Evolutionary conservation across 2,329 filamentous ascomycete species (phyloP).

Genomic region (Ceratocystis colombiana): DNA sequence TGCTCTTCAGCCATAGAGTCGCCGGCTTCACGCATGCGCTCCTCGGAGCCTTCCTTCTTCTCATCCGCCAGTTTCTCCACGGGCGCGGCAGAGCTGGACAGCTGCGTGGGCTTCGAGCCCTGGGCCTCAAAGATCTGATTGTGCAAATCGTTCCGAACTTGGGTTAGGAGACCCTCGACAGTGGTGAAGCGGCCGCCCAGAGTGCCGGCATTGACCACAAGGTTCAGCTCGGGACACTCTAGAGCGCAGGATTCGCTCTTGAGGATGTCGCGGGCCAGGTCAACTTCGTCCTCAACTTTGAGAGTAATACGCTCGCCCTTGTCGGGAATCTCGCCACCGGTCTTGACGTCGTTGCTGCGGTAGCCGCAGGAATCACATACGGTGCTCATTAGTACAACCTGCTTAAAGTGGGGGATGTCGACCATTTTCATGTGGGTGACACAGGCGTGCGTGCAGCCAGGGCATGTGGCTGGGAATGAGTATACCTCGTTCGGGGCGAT

Average conservation of each 20-base stretch:
- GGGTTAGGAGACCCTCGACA: constrained; percentile 82
- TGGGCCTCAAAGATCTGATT: constrained; percentile 74
- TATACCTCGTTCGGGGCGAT: constrained; percentile 89
- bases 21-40: constrained; percentile 45
- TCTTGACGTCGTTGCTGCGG: constrained; percentile 94
- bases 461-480: constrained; percentile 82
- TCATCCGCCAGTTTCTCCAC: neutral
- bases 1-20: constrained; percentile 63
- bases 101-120: constrained; percentile 20
- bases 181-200: constrained; percentile 95
- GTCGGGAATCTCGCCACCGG: constrained; percentile 80
- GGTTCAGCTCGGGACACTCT: constrained; percentile 73
- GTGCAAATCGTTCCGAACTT: constrained; percentile 82
- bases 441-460: constrained; percentile 77
- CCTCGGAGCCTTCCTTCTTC: constrained; percentile 43
- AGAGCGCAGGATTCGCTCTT: constrained; percentile 90
- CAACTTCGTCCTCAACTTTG: constrained; percentile 55
- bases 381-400: constrained; percentile 92
- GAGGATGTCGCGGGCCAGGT: constrained; percentile 84
- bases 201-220: constrained; percentile 85
- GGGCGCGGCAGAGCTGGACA: constrained; percentile 14
- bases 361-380: constrained; percentile 88
- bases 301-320: constrained; percentile 77
- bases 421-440: constrained; percentile 98
- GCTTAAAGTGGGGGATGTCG: constrained; percentile 94